Conservation (phyloP, 352 stramenopile species). For the Phytopythium vexans region DNA sequence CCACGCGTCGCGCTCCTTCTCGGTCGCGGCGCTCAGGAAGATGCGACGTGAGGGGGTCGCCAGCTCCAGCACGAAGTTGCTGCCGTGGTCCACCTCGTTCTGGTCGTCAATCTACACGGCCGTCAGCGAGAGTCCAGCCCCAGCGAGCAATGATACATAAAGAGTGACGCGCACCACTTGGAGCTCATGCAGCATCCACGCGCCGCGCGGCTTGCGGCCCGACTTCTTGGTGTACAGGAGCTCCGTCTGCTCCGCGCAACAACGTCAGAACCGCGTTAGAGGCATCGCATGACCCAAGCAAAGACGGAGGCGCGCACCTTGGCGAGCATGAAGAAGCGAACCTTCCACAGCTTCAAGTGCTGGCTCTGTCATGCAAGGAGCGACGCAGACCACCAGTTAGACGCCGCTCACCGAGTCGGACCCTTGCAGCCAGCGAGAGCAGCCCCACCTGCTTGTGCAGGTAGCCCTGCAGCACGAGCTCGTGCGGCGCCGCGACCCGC, state of each 20-base stretch:
- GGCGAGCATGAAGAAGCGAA: slow-evolving; percentile 83
- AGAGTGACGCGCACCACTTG: slow-evolving; percentile 50
- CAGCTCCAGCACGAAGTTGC: slow-evolving; percentile 82
- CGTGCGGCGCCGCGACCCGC: slow-evolving; percentile 42
- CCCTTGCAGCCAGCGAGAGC: not conserved
- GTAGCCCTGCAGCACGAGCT: slow-evolving; percentile 74
- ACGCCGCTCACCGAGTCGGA: not conserved
- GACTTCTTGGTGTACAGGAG: slow-evolving; percentile 82
- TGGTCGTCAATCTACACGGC: slow-evolving; percentile 71
- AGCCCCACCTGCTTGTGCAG: slow-evolving; percentile 72
- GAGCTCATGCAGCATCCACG: slow-evolving; percentile 40
- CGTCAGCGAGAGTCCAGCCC: not conserved
- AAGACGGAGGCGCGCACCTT: slow-evolving; percentile 25
- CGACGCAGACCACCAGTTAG: not conserved
- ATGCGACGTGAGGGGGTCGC: slow-evolving; percentile 41
- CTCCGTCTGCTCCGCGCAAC: slow-evolving; percentile 33
- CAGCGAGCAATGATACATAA: not conserved
- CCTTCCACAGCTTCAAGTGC: slow-evolving; percentile 84
- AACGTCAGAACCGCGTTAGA: not conserved
- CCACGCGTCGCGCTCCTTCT: slow-evolving; percentile 70
- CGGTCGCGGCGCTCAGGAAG: slow-evolving; percentile 73
- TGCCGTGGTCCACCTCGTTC: slow-evolving; percentile 64
- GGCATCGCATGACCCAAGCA: not conserved
- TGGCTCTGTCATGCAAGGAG: slow-evolving; percentile 49
- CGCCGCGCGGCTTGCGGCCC: slow-evolving; percentile 63